phyloP scores from a whole-genome alignment of 306 rosid species.

The Sicyos edulis region DNA sequence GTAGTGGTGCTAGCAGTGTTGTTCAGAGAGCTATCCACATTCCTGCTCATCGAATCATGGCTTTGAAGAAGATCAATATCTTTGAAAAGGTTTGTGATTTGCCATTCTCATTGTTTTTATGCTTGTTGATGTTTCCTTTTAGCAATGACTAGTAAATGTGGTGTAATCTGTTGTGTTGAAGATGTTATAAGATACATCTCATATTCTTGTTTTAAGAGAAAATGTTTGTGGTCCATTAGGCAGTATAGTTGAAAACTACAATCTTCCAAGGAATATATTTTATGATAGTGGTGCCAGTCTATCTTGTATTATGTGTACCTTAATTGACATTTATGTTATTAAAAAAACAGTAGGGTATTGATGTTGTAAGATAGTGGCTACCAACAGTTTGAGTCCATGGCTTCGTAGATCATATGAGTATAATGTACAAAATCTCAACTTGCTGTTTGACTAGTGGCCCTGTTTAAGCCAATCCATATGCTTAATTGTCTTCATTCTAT shows the following conservation, averaged over 20 bases:
- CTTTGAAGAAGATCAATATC: slow-evolving; percentile 85
- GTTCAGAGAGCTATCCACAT: slow-evolving; percentile 96
- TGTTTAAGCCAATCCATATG: background rate
- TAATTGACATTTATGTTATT: too few relatives aligned
- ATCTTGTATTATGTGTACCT: too few relatives aligned
- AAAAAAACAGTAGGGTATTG: background rate
- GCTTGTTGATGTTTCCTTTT: background rate
- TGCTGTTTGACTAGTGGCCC: background rate
- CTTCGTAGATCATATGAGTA: background rate
- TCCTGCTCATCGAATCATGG: slow-evolving; percentile 75
- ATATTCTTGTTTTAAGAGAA: background rate
- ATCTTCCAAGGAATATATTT: too few relatives aligned
- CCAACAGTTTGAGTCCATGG: background rate
- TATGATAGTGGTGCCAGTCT: too few relatives aligned
- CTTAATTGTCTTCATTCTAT: too few relatives aligned
- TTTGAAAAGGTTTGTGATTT: slow-evolving; percentile 68
- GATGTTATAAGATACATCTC: background rate
- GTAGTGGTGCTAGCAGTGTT: slow-evolving; percentile 93
- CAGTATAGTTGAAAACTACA: slow-evolving; percentile 10
- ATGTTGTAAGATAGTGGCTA: background rate
- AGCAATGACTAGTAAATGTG: background rate
- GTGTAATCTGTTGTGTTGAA: slow-evolving; percentile 2
- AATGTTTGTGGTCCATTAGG: slow-evolving; percentile 6
- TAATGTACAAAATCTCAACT: background rate
- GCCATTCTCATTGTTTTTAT: background rate